Base-by-base conservation (phyloP, 1,284 basidiomycete genomes). In the Porodaedalea pini region DNA sequence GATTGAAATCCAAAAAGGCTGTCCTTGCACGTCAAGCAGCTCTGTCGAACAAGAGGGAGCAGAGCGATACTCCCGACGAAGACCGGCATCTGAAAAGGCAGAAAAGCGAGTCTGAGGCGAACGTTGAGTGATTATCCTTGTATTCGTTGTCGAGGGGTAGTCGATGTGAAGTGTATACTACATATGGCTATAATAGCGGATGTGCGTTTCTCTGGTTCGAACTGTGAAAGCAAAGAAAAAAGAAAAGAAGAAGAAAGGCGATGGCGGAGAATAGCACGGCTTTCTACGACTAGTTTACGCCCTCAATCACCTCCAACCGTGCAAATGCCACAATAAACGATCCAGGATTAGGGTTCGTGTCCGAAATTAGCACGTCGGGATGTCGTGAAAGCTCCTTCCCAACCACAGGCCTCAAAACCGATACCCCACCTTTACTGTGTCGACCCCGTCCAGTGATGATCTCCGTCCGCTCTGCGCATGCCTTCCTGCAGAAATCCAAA, bases 1-100 rank as follows among this genome's bases (percentile, higher is more conserved):
- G 79, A 37, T 66, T 80, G 59, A 82, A 80, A 67, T 76, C 74
- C 54, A 83, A 81, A 64, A 64, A 52, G 15, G 72, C 72, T 19
- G 51, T 54, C 21, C 37, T 57, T 32, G 59, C 59, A 15, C 47
- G 23, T 15, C 44, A 54, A 23, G 32, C 34, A 32, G 51, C 47
- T 2, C 25, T 50, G 27, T 10, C 32, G 8, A 39, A 29, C 29
- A 54, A 57, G 21, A 50, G 41, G 2, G 54, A 43, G 19, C 40
- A 60, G 19, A 49, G 39, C 25, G 53, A 34, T 15, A 37, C 29
- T 15, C 37, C 41, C 15, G 47, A 43, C 13, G 37, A 49, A 23
- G 50, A 52, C 8, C 37, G 49, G 2, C 17, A 50, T 37, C 23
- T 39, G 21, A 60, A 60, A 40, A 56, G 48, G 23, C 39, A 47